Evolutionary conservation across 1,139 yeast genomes (phyloP).

Genomic region (Kluyveromyces sp.): DNA sequence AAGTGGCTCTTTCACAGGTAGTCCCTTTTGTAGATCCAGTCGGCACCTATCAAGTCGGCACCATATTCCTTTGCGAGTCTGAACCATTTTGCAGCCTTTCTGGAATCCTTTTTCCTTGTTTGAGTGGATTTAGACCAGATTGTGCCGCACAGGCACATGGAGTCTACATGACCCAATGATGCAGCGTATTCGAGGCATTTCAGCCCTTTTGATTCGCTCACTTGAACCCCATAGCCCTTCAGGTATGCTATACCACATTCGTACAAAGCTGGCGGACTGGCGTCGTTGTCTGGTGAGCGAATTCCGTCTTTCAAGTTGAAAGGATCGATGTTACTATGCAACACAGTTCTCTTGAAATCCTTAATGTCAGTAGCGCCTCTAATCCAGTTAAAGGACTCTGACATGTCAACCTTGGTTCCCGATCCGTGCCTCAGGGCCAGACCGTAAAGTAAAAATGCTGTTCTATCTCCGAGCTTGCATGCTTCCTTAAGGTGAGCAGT

Average conservation of each 20-base stretch:
- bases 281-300: slow-evolving; percentile 28
- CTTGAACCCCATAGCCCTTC: slow-evolving; percentile 53
- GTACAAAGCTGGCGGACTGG: slow-evolving; percentile 36
- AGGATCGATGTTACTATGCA: slow-evolving; percentile 32
- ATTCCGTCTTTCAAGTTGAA: slow-evolving; percentile 25
- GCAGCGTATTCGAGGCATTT: slow-evolving; percentile 61
- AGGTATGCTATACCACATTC: slow-evolving; percentile 59
- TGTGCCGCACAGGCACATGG: slow-evolving; percentile 67
- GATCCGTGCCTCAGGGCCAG: slow-evolving; percentile 63
- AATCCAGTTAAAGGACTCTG: slow-evolving; percentile 56
- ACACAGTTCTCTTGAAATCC: slow-evolving; percentile 23
- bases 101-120: slow-evolving; percentile 51
- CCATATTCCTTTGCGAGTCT: slow-evolving; percentile 63
- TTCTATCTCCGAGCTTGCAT: slow-evolving; percentile 42
- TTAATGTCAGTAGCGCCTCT: slow-evolving; percentile 40
- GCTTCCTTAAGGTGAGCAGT: slow-evolving; percentile 53
- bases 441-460: slow-evolving; percentile 70
- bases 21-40: slow-evolving; percentile 74
- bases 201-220: slow-evolving; percentile 53
- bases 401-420: slow-evolving; percentile 57
- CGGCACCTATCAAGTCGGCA: slow-evolving; percentile 57
- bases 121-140: slow-evolving; percentile 57
- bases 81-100: slow-evolving; percentile 65
- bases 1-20: slow-evolving; percentile 35
- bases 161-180: slow-evolving; percentile 59